phyloP scores from a whole-genome alignment of 2,329 filamentous ascomycete species.

The Capronia epimyces region DNA sequence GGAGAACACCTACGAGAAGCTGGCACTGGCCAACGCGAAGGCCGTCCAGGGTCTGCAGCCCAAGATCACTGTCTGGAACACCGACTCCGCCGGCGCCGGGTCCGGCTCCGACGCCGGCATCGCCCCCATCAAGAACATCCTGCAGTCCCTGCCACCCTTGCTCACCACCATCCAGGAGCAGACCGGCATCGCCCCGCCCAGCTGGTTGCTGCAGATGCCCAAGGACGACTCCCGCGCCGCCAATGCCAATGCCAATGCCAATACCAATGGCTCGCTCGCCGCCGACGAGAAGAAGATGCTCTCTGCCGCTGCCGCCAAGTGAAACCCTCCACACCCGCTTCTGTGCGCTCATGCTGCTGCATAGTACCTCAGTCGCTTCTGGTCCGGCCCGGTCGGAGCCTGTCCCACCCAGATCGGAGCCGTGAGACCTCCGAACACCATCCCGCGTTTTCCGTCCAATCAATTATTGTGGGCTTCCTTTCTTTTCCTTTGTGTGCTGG shows the following conservation, averaged over 20 bases:
- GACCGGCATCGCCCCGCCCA: constrained; percentile 73
- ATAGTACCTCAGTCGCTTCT: too few relatives aligned
- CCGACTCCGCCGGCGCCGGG: constrained; percentile 48
- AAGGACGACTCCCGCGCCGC: neutral
- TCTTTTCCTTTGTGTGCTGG: too few relatives aligned
- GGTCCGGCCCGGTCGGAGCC: too few relatives aligned
- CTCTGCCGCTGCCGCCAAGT: neutral
- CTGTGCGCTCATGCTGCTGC: too few relatives aligned
- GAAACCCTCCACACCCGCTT: too few relatives aligned
- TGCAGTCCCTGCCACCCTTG: constrained; percentile 76
- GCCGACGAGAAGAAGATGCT: neutral
- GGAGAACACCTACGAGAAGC: constrained; percentile 68
- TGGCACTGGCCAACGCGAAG: constrained; percentile 70
- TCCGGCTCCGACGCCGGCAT: constrained; percentile 49
- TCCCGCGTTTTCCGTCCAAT: too few relatives aligned
- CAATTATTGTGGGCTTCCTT: too few relatives aligned
- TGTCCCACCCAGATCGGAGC: too few relatives aligned
- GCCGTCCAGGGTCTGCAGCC: constrained; percentile 73
- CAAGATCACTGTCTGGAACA: constrained; percentile 90
- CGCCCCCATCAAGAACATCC: constrained; percentile 69
- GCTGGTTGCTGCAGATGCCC: constrained; percentile 59
- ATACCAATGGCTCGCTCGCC: neutral
- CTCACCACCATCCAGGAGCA: constrained; percentile 84
- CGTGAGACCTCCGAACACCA: too few relatives aligned
- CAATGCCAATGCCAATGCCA: neutral